These are phyloP conservation scores for Waitea zeae DNA, from an alignment of 1,284 basidiomycete genomes.

Conservation along the genomic window DNA sequence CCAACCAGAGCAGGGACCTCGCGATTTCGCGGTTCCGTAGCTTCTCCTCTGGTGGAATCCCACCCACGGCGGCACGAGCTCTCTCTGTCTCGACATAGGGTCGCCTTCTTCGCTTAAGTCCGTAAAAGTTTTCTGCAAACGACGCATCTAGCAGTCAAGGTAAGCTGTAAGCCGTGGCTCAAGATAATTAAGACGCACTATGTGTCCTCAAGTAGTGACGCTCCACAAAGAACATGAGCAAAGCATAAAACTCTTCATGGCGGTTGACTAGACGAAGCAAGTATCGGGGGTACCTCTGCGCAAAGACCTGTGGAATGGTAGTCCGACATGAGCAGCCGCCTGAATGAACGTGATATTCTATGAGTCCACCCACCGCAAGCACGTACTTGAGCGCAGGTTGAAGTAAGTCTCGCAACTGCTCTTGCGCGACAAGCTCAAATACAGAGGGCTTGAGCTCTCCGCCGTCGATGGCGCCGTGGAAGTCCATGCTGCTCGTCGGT, in stretches of 20 bases:
- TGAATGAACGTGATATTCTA: not conserved
- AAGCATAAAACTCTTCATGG: constrained; percentile 92
- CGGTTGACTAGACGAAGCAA: constrained; percentile 82
- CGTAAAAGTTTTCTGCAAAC: constrained; percentile 90
- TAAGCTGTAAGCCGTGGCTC: not conserved
- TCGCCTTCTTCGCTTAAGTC: constrained; percentile 60
- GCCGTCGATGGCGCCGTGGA: constrained; percentile 56
- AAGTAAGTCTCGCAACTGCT: constrained; percentile 82
- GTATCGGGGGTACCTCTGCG: constrained; percentile 89
- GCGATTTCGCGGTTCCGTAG: constrained; percentile 45
- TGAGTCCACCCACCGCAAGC: constrained; percentile 46
- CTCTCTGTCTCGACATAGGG: constrained; percentile 54
- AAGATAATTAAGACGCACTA: constrained; percentile 28
- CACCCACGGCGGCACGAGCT: constrained; percentile 47
- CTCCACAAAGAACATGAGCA: constrained; percentile 82
- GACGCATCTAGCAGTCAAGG: constrained; percentile 44
- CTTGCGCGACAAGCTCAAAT: constrained; percentile 92
- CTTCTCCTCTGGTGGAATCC: constrained; percentile 43
- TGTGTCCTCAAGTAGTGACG: constrained; percentile 76
- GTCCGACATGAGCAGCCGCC: constrained; percentile 2
- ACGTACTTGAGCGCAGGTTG: constrained; percentile 95
- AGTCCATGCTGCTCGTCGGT: constrained; percentile 43
- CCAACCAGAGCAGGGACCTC: constrained; percentile 65
- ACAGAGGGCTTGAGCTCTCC: constrained; percentile 76
- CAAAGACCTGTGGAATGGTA: constrained; percentile 55